These are phyloP conservation scores for Liquidambar formosana DNA, from an alignment of 164 flowering plant species.

Conservation along the genomic window DNA sequence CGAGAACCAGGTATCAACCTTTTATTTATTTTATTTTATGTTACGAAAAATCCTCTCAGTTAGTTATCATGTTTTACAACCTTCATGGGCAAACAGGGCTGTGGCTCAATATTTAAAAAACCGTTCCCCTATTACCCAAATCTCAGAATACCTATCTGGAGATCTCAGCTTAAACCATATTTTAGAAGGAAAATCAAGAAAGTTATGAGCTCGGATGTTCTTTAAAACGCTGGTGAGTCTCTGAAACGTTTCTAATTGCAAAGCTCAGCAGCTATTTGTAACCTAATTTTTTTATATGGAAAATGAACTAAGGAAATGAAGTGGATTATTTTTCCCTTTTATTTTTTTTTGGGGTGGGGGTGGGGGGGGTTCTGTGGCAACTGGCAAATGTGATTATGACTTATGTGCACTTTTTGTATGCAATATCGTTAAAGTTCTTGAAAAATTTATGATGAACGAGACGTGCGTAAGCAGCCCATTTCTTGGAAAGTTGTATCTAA, in stretches of 20 bases:
- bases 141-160: slow-evolving; percentile 26
- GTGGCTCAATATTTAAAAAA: slow-evolving; percentile 64
- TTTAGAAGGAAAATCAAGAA: slow-evolving; percentile 72
- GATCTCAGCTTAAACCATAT: slow-evolving; percentile 62
- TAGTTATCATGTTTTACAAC: not conserved
- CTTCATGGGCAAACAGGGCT: slow-evolving; percentile 48
- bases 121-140: slow-evolving; percentile 42
- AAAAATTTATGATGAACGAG: too few relatives aligned
- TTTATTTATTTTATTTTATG: too few relatives aligned
- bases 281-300: not conserved
- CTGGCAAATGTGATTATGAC: not conserved
- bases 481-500: too few relatives aligned
- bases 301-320: not conserved
- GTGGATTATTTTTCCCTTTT: not conserved
- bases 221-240: slow-evolving; percentile 75
- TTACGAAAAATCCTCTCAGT: not conserved
- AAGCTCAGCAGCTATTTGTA: not conserved
- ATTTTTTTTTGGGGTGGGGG: not conserved
- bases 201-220: slow-evolving; percentile 82
- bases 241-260: not conserved
- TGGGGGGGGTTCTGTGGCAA: too few relatives aligned
- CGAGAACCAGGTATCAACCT: slow-evolving; percentile 64
- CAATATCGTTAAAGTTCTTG: not conserved
- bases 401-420: not conserved
- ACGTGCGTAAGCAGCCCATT: too few relatives aligned